Evolutionary conservation across 495 filamentous ascomycete species (phyloP), one percentile per base, ranked within the genome.

Genomic region (Hypomontagnella monticulosa): DNA sequence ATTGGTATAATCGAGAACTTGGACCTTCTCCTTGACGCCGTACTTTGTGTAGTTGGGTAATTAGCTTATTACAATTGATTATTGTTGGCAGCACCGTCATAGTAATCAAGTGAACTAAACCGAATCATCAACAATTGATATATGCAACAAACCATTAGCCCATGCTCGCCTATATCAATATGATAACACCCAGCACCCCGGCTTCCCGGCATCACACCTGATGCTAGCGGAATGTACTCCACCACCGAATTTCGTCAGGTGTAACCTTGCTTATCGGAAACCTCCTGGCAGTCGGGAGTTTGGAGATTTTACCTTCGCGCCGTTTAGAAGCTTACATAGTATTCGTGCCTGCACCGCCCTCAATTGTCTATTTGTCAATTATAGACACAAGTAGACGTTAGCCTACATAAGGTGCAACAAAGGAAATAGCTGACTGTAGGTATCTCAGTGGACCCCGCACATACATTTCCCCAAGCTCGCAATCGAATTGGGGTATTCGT

Each of bases 361-460:
- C 42, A 20, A 61, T 61, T 53, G 16, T 34, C 27, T 50, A 53
- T 12, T 30, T 10, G 10, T 30, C 6, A 41, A 14, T 14, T 20
- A 37, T 54, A 38, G 8, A 57, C 6, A 27, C n/a, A n/a, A n/a
- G n/a, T n/a, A n/a, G n/a, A n/a, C 10, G 16, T 42, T 50, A 3
- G 47, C 34, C n/a, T n/a, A n/a, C n/a, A 33, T 40, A 9, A 16
- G 41, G 30, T 41, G 32, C 27, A 44, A 57, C 38, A 64, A 64
- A 60, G 62, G 43, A 59, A 61, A 36, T 40, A n/a, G 43, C 36
- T 37, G 23, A 59, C 34, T 61, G 30, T 38, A 66, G 44, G 42
- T 58, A 49, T 32, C 37, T 14, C 14, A 36, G 60, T 51, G 42
- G 50, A 69, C 66, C 66, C 66, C 66, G 56, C 66, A 63, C 44